Evolutionary conservation across 2,329 filamentous ascomycete species (phyloP).

Genomic region (Paecilomyces sp.): DNA sequence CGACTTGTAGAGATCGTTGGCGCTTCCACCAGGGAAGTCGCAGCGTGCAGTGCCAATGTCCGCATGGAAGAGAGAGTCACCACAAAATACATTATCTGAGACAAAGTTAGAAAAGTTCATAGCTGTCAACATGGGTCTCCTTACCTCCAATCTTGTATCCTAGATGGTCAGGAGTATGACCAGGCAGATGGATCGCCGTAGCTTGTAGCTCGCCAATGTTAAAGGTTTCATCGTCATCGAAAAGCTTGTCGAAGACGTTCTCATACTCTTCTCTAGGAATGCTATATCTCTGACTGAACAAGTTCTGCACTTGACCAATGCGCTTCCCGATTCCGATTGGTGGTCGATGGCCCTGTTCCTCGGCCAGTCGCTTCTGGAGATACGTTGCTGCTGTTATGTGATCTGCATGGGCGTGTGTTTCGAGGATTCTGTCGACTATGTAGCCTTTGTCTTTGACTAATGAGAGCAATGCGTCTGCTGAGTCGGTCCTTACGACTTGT

Average conservation of each 20-base stretch:
- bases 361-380: conserved; percentile 41
- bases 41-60: conserved; percentile 49
- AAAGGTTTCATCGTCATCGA: conserved; percentile 51
- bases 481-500: conserved; percentile 40
- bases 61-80: conserved; percentile 47
- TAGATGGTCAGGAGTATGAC: conserved; percentile 57
- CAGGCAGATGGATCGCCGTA: conserved; percentile 51
- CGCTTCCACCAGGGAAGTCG: conserved; percentile 49
- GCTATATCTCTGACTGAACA: conserved; percentile 34
- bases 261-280: conserved; percentile 15
- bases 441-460: conserved; percentile 41
- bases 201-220: conserved; percentile 43
- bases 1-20: conserved; percentile 39
- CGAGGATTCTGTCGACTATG: conserved; percentile 47
- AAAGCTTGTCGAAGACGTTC: conserved; percentile 30
- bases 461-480: conserved; percentile 47
- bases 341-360: conserved; percentile 32
- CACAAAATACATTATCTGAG: conserved; percentile 45
- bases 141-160: conserved; percentile 51
- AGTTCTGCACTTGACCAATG: conserved; percentile 47
- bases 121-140: not conserved
- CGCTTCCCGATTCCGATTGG: conserved; percentile 51
- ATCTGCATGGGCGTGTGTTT: conserved; percentile 57
- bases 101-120: conserved; percentile 5
- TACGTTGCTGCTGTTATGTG: conserved; percentile 55